Base-by-base conservation (phyloP, 805 yeast genomes). In the Cyberlindnera suaveolens region DNA sequence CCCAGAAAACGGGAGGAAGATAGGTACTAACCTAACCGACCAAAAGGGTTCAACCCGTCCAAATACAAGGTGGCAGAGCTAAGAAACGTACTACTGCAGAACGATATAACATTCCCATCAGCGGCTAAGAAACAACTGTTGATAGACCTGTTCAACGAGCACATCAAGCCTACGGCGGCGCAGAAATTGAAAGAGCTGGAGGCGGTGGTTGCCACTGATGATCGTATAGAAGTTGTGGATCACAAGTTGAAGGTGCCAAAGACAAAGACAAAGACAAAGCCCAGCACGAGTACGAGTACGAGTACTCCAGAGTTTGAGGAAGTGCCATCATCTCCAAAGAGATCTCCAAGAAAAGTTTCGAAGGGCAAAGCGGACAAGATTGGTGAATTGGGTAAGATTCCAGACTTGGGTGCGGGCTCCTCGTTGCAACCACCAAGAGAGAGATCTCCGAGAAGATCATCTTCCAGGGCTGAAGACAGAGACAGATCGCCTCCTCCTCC, bases 91-190 rank as follows among this genome's bases (percentile, higher is more conserved):
- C 67, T 91, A 41, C 62, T 70, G 11, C 80, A 76, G 43, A 75
- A 87, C 57, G 71, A 75, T n/a, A 68, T 90, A n/a, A 61, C 64
- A 2, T 81, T 71, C 56, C 72, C 84, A 0, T 66, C 83, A 1
- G 67, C 73, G 37, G 82, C 89, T 6, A 85, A 81, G 57, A 91
- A 91, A 61, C 64, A 75, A 6, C 79, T 77, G 11, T 68, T 89
- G 45, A 62, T 88, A 2, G 64, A 65, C n/a, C 45, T 82, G n/a
- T 86, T 80, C 62, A 66, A 74, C n/a, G 60, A 67, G 5, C 60
- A 79, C 7, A 65, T 86, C 39, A 66, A 64, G 14, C 79, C 85
- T 3, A 62, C 66, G 10, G 67, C 83, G 2, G 63, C 65, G 0
- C 53, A 62, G 35, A 60, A 76, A 31, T 62, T 76, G 42, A 58